Base-by-base conservation (phyloP, 164 flowering plant species). In the Liquidambar formosana region DNA sequence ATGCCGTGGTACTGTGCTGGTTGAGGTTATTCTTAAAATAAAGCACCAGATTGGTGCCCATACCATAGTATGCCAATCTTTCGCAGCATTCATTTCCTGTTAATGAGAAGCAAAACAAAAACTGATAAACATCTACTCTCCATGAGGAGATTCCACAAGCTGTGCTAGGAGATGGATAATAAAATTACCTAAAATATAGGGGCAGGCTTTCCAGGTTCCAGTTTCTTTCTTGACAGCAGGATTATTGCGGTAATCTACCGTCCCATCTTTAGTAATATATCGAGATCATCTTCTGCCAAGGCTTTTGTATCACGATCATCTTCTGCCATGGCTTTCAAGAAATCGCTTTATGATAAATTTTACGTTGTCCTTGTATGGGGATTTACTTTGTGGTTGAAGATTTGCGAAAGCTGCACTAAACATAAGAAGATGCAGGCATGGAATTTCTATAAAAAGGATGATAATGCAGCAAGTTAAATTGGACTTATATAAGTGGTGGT, bases 151-250 rank as follows among this genome's bases (percentile, higher is more conserved):
- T 63, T 19, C 22, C 46, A 9, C 6, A 5, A 49, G 4, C 8
- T 28, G n/a, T 13, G 3, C 16, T 19, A 12, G 19, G 43, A 15
- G 43, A 8, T 13, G 18, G 15, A 33, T 33, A 26, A 8, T 21
- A 38, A 21, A 61, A 49, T 54, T 84, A 91, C 92, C 96, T 52
- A 91, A 73, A 60, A 91, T 88, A 44, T 64, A 91, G 6, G 89
- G 91, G 76, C 91, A 86, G 23, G 94, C 89, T 59, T 70, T 89
- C 94, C 90, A 87, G 59, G 87, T 91, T 70, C 94, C 94, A 8
- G 97, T 91, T 71, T 78, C 27, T 15, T 67, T 74, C 75, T 72
- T 89, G 44, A 77, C 67, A 0, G 91, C 93, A 25, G 91, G 94
- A 3, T 82, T 77, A 15, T 79, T 77, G 0, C 45, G 77, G 70